These are phyloP conservation scores for Monilinia vaccinii-corymbosi DNA, from an alignment of 2,329 filamentous ascomycete genomes.

Conservation along the genomic window DNA sequence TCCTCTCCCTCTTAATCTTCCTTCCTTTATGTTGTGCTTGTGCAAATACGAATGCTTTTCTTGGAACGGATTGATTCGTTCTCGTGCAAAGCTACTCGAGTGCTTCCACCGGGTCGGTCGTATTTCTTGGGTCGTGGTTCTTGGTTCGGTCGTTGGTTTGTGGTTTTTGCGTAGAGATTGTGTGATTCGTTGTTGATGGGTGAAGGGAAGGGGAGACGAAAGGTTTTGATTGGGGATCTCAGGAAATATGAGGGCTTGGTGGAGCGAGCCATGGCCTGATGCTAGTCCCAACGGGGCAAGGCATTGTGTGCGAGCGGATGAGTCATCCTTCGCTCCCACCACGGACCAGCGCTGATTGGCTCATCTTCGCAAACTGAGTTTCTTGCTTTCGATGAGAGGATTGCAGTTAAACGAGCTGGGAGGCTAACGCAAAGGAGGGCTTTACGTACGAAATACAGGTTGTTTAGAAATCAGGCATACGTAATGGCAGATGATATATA, in stretches of 20 bases:
- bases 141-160: background rate
- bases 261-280: background rate
- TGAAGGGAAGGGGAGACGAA: slow-evolving; percentile 4
- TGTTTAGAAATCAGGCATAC: too few species aligned
- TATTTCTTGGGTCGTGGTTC: background rate
- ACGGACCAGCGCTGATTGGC: too few species aligned
- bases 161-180: slow-evolving; percentile 2
- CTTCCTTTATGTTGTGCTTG: background rate
- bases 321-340: too few species aligned
- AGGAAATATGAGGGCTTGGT: slow-evolving; percentile 8
- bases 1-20: background rate
- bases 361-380: too few species aligned
- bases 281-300: background rate
- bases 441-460: too few species aligned
- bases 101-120: background rate
- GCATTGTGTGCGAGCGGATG: too few species aligned
- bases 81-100: background rate
- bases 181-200: slow-evolving; percentile 9
- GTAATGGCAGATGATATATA: too few species aligned
- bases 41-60: background rate
- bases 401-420: background rate
- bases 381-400: background rate
- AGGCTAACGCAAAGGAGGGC: too few species aligned
- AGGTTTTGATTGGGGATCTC: slow-evolving; percentile 9
- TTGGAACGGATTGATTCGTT: background rate